Conservation (phyloP, 169 alveolate species). For the Besnoitia besnoiti region DNA sequence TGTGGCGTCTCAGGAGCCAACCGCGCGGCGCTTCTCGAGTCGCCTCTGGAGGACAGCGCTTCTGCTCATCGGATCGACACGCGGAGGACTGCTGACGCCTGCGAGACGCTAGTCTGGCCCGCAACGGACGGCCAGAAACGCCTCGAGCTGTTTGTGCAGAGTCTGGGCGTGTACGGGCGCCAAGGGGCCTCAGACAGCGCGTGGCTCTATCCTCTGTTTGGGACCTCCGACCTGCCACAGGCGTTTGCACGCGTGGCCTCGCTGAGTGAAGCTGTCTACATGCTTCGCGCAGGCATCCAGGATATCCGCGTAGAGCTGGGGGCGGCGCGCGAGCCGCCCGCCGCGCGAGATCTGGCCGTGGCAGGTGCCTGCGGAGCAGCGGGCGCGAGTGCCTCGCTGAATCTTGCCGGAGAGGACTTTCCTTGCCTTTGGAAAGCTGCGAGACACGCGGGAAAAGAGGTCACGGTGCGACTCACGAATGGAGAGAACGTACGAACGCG, state of each 20-base stretch:
- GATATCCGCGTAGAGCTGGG: not conserved
- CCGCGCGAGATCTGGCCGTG: not conserved
- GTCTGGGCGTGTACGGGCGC: slow-evolving; percentile 13
- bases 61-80: not conserved
- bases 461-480: not conserved
- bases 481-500: slow-evolving; percentile 14
- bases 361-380: not conserved
- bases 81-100: not conserved
- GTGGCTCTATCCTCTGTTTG: slow-evolving; percentile 67
- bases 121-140: slow-evolving; percentile 20
- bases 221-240: slow-evolving; percentile 67
- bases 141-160: not conserved
- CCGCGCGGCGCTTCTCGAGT: not conserved
- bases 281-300: slow-evolving; percentile 27
- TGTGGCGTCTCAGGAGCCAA: not conserved
- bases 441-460: slow-evolving; percentile 1
- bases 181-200: slow-evolving; percentile 19
- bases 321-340: not conserved
- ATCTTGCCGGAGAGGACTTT: not conserved
- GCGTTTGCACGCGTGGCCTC: slow-evolving; percentile 56
- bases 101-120: not conserved
- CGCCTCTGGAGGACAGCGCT: not conserved
- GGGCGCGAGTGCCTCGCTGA: not conserved
- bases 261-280: slow-evolving; percentile 1
- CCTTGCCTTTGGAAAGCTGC: no score